These are phyloP conservation scores for Coix lacrymajobi DNA, from an alignment of 176 grass and related monocot genomes.

Conservation along the genomic window DNA sequence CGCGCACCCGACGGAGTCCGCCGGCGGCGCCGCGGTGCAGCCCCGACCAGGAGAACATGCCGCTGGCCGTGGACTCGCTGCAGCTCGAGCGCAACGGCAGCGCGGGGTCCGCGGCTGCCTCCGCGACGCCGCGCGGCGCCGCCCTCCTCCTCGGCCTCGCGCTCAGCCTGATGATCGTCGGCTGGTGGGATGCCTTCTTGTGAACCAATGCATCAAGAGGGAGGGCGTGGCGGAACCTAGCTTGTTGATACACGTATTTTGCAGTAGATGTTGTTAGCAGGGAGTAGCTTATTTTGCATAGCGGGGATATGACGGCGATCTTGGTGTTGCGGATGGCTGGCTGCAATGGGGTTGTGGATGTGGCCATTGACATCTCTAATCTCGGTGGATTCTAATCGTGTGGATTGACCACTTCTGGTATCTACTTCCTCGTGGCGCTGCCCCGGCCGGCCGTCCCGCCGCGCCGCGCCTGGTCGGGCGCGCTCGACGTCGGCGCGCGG, in stretches of 20 bases:
- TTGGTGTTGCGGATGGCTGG: neutral
- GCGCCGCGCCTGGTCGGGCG: too few relatives aligned
- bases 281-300: conserved; percentile 38
- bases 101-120: conserved; percentile 5
- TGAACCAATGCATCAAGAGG: neutral
- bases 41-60: conserved; percentile 97
- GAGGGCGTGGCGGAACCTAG: neutral
- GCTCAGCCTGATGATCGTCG: neutral
- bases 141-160: conserved; percentile 23
- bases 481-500: too few relatives aligned
- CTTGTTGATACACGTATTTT: conserved; percentile 46
- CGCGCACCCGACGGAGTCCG: conserved; percentile 36
- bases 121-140: neutral
- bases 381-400: neutral
- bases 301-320: neutral
- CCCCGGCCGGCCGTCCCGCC: too few relatives aligned
- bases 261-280: conserved; percentile 15
- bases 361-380: neutral
- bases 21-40: conserved; percentile 42
- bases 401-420: neutral
- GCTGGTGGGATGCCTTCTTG: conserved; percentile 12
- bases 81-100: conserved; percentile 59
- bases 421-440: too few relatives aligned
- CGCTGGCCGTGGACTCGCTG: conserved; percentile 91
- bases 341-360: neutral